Base-by-base conservation (phyloP, 1,139 yeast genomes). In the Pichia sp. region DNA sequence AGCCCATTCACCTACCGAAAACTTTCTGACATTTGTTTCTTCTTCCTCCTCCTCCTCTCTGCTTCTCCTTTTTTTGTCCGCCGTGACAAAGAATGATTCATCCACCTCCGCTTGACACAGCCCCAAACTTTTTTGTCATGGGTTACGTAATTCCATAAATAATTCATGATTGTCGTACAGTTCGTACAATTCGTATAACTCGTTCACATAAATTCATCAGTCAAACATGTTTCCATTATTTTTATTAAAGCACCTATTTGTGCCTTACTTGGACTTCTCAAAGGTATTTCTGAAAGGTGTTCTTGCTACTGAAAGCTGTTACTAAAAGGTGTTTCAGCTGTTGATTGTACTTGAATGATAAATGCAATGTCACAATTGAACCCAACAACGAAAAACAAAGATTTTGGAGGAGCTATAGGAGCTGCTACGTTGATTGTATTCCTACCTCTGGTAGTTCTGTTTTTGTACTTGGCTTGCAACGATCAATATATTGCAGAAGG, bases 351-450 rank as follows among this genome's bases (percentile, higher is more conserved):
- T 27, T 27, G 29, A 27, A 27, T 7, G 29, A 27, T 27, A 27
- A 27, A n/a, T n/a, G n/a, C 29, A 17, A 56, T 56, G 58, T 43
- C 57, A 1, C 43, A n/a, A n/a, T 29, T 89, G 61, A 92, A 92
- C 66, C 97, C 97, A 4, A 69, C 63, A 48, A 89, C 97, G 0
- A 75, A 71, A 10, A 81, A 84, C 52, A 74, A 74, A 57, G 98
- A 93, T 70, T 93, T 93, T 70, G 76, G 78, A 40, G 99, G 99
- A 0, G 71, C 79, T 8, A 70, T 80, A 0, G 99, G 99, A 3
- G 90, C 95, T 0, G 50, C 82, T 4, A 79, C 77, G 6, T 81
- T 93, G 53, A 74, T 93, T 0, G 27, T 83, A 1, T 86, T 86
- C 0, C 75, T 93, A 38, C 97, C 97, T 0, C 48, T 76, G 0